Conservation (phyloP, 768 basidiomycete genomes). For the Collybiopsis luxurians region DNA sequence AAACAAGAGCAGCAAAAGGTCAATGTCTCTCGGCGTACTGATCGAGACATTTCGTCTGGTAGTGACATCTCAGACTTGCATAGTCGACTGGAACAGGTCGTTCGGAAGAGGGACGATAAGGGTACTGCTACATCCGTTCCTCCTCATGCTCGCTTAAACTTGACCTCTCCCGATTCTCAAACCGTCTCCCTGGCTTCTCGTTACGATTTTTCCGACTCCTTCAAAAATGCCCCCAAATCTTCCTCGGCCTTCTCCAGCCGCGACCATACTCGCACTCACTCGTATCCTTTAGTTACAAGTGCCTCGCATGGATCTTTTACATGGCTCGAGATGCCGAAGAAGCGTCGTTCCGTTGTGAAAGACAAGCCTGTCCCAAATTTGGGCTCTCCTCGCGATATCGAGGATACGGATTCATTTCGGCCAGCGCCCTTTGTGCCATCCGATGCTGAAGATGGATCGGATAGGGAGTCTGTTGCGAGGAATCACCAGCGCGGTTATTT, state of each 20-base stretch:
- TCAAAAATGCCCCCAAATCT: slow-evolving; percentile 35
- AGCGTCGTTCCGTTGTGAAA: background rate
- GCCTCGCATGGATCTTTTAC: slow-evolving; percentile 35
- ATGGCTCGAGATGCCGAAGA: slow-evolving; percentile 22
- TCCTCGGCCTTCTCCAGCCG: background rate
- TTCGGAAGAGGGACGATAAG: slow-evolving; percentile 26
- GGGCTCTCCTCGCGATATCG: slow-evolving; percentile 53
- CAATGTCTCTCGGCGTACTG: slow-evolving; percentile 24
- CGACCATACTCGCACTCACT: slow-evolving; percentile 38
- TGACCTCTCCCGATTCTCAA: slow-evolving; percentile 10
- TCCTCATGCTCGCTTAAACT: background rate
- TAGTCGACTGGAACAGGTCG: slow-evolving; percentile 66
- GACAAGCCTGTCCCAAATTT: slow-evolving; percentile 23
- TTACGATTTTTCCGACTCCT: slow-evolving; percentile 56
- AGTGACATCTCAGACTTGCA: slow-evolving; percentile 60
- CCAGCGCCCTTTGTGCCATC: slow-evolving; percentile 15
- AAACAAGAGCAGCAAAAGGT: slow-evolving; percentile 18
- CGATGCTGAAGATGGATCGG: slow-evolving; percentile 26
- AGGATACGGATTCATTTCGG: slow-evolving; percentile 27
- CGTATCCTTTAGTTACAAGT: slow-evolving; percentile 39
- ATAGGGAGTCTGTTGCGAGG: slow-evolving; percentile 23
- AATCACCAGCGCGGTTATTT: slow-evolving; percentile 62
- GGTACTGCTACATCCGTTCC: slow-evolving; percentile 9
- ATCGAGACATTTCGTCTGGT: slow-evolving; percentile 32
- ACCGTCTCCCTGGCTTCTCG: slow-evolving; percentile 43